Percentiles rank a stretch among this genome's conserved stretches.
These are phyloP conservation scores for Actinomucor elegans DNA, from an alignment of 371 early-diverging fungal species.

Conservation along the genomic window DNA sequence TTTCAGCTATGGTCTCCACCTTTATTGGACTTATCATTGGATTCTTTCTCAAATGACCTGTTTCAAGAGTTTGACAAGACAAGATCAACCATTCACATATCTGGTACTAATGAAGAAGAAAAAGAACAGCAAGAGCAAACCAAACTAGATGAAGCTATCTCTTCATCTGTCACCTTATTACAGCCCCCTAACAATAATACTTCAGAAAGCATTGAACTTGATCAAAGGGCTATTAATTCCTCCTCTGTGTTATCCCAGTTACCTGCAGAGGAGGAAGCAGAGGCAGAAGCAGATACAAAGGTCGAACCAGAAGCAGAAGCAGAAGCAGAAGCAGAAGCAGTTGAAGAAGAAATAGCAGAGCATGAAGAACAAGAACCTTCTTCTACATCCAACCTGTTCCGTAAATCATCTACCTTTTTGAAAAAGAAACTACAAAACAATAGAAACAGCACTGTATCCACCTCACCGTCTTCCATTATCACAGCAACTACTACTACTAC, in stretches of 20 bases:
- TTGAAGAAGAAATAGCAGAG: too few relatives aligned
- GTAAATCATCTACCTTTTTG: constrained; percentile 11
- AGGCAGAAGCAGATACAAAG: too few relatives aligned
- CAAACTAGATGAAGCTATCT: background rate
- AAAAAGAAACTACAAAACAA: constrained; percentile 8
- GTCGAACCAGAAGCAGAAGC: background rate
- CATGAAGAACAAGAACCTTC: background rate
- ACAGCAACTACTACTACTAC: constrained; percentile 6
- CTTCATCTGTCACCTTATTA: constrained; percentile 7
- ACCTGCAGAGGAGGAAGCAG: background rate
- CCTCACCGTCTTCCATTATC: too few relatives aligned
- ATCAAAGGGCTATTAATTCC: too few relatives aligned
- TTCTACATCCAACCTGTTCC: constrained; percentile 7
- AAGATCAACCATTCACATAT: background rate
- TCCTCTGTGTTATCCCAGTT: background rate
- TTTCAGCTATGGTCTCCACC: constrained; percentile 25
- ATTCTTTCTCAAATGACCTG: constrained; percentile 32
- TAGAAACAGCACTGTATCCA: constrained; percentile 1
- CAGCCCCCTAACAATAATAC: too few relatives aligned
- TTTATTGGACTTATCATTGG: constrained; percentile 15
- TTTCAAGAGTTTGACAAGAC: constrained; percentile 30
- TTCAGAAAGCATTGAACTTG: too few relatives aligned
- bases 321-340: too few relatives aligned
- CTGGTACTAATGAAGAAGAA: background rate
- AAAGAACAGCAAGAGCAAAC: background rate